These are phyloP conservation scores for Pachysolen tannophilus DNA, from an alignment of 805 yeast species.

Conservation along the genomic window DNA sequence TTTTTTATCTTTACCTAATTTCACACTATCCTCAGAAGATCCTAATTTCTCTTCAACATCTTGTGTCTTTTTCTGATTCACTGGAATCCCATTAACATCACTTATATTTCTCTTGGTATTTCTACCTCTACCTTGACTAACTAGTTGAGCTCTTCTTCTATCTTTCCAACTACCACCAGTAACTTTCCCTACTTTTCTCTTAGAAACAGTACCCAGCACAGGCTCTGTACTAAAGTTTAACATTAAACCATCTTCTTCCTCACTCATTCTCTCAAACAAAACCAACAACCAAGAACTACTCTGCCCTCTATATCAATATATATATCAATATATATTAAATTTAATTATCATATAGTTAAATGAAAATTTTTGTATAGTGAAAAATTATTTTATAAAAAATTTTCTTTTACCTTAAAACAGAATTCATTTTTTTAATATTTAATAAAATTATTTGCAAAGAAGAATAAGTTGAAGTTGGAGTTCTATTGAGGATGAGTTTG, in stretches of 20 bases:
- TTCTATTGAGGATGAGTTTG: slow-evolving; percentile 20
- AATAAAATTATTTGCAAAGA: no score
- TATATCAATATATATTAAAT: no score
- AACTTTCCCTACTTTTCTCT: slow-evolving; percentile 28
- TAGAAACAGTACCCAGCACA: slow-evolving; percentile 15
- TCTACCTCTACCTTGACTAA: slow-evolving; percentile 36
- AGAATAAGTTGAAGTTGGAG: slow-evolving; percentile 1
- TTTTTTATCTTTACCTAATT: no score
- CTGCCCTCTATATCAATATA: no score
- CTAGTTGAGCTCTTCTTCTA: slow-evolving; percentile 53
- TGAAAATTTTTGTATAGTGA: no score
- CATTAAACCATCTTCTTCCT: slow-evolving; percentile 59
- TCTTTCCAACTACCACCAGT: slow-evolving; percentile 82
- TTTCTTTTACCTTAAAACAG: no score
- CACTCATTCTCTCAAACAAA: slow-evolving; percentile 14
- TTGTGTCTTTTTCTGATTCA: slow-evolving; percentile 2
- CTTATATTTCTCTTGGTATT: slow-evolving; percentile 11
- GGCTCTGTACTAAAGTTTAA: slow-evolving; percentile 59
- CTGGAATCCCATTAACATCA: slow-evolving; percentile 10
- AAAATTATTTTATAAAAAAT: no score
- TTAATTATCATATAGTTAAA: no score
- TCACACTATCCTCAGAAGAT: no score
- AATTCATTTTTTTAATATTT: no score
- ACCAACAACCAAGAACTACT: no score
- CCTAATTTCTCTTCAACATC: slow-evolving; percentile 9